phyloP scores from a whole-genome alignment of 139 green algal species.

The Spirogloea muscicola region DNA sequence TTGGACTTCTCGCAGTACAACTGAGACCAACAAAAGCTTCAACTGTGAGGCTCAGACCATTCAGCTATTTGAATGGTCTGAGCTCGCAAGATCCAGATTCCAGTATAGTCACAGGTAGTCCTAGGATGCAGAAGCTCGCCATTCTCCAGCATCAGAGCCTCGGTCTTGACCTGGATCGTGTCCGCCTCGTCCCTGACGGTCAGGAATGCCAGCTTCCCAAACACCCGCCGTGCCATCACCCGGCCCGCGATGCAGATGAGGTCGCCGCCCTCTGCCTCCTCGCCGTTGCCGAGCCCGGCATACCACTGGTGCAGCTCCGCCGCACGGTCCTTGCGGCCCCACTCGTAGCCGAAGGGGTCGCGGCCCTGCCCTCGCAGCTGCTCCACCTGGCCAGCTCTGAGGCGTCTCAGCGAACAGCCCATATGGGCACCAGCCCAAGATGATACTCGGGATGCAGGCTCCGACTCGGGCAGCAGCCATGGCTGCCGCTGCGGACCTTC shows the following conservation, averaged over 20 bases:
- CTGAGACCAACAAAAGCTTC: slow-evolving; percentile 49
- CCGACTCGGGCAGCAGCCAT: not conserved
- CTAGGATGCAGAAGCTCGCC: too few relatives aligned
- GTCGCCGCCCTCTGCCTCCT: slow-evolving; percentile 37
- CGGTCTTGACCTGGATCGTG: slow-evolving; percentile 68
- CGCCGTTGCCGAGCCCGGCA: slow-evolving; percentile 58
- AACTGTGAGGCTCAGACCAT: too few relatives aligned
- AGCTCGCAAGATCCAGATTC: too few relatives aligned
- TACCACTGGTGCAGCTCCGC: slow-evolving; percentile 72
- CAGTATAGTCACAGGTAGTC: too few relatives aligned
- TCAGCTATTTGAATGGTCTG: too few relatives aligned
- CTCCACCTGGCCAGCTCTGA: slow-evolving; percentile 53
- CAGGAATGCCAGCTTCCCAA: slow-evolving; percentile 97
- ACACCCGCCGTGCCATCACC: slow-evolving; percentile 79
- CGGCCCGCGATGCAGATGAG: slow-evolving; percentile 71
- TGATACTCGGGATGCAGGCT: not conserved
- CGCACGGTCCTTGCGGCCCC: slow-evolving; percentile 76
- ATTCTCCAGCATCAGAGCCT: too few relatives aligned
- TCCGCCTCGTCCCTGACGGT: slow-evolving; percentile 79
- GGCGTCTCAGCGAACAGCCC: not conserved
- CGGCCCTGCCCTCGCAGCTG: slow-evolving; percentile 63
- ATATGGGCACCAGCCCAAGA: not conserved
- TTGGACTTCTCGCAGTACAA: slow-evolving; percentile 78
- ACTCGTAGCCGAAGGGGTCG: slow-evolving; percentile 91
- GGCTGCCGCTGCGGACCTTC: slow-evolving; percentile 12